Evolutionary conservation across 257 asterid genomes (phyloP).

Genomic region (Plantago elongata): DNA sequence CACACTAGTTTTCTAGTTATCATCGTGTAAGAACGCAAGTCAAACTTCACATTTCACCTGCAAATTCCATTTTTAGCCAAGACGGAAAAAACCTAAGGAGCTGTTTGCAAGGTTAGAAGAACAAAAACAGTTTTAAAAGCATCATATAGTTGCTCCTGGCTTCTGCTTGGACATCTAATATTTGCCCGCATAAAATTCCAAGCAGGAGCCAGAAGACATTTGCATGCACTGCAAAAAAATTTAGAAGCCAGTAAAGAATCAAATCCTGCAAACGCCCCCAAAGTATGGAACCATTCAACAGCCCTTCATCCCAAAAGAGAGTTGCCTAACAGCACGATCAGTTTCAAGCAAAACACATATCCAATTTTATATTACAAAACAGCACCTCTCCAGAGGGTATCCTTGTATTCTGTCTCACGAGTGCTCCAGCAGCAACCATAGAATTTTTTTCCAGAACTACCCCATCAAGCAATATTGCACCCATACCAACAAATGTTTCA

Average conservation of each 20-base stretch:
- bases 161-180: no score
- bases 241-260: no score
- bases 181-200: no score
- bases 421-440: slow-evolving; percentile 99
- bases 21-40: not conserved
- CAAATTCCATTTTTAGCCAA: slow-evolving; percentile 10
- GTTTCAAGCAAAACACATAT: not conserved
- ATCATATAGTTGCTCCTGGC: no score
- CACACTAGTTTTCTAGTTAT: not conserved
- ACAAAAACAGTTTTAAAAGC: no score
- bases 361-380: not conserved
- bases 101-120: no score
- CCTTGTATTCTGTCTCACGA: slow-evolving; percentile 86
- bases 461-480: slow-evolving; percentile 95
- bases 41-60: not conserved
- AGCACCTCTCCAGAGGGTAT: slow-evolving; percentile 89
- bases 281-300: slow-evolving; percentile 2
- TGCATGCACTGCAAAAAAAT: no score
- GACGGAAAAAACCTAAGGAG: not conserved
- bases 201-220: no score
- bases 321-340: slow-evolving; percentile 3
- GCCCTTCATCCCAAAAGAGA: slow-evolving; percentile 12
- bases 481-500: slow-evolving; percentile 91
- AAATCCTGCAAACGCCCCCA: no score
- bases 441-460: slow-evolving; percentile 87